Evolutionary conservation across 2,329 filamentous ascomycete species (phyloP), one percentile per base, ranked within the genome.

Genomic region (Paracoccidioides lutzii): DNA sequence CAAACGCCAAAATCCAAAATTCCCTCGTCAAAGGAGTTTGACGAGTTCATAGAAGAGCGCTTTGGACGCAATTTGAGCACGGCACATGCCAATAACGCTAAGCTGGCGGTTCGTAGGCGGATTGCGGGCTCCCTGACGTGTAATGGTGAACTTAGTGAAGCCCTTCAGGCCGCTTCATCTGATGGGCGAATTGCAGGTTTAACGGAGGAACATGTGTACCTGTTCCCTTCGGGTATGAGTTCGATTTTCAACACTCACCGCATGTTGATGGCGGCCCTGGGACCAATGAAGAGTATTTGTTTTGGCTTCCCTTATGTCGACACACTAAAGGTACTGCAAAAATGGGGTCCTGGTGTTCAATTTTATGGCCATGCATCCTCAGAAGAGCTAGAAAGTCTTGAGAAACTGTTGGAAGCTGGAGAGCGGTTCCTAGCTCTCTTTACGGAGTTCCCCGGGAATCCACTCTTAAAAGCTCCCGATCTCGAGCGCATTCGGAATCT

Each of bases 301-400:
- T 96, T 89, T 65, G 93, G 93, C n/a, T 98, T 98, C 63, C 90
- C 93, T 0, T 98, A 98, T 64, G 88, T 96, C 53, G 93, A 98
- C 70, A 96, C 93, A 0, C 78, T 97, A 55, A 98, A 98, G 69
- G 88, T 96, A 52, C 75, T 97, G 4, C 78, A 97, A 68, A 98
- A 97, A 69, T 97, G 94, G 69, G 93, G 91, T 0, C 87, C 90
- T 0, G 91, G 91, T 0, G 90, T 85, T 58, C 69, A 85, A 2
- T 97, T 97, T 67, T 96, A 95, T 69, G 91, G 91, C 3, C 81
- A 85, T 63, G 88, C 86, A 0, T 87, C 85, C 2, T 74, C 81
- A 2, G 79, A 80, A 50, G 90, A 97, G 57, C 74, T 98, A 0
- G 87, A 96, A 65, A 85, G 95, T 58, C 77, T 98, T 0, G 89